Conservation (phyloP, 2,329 filamentous ascomycete genomes). For the Aspergillus sclerotialis region DNA sequence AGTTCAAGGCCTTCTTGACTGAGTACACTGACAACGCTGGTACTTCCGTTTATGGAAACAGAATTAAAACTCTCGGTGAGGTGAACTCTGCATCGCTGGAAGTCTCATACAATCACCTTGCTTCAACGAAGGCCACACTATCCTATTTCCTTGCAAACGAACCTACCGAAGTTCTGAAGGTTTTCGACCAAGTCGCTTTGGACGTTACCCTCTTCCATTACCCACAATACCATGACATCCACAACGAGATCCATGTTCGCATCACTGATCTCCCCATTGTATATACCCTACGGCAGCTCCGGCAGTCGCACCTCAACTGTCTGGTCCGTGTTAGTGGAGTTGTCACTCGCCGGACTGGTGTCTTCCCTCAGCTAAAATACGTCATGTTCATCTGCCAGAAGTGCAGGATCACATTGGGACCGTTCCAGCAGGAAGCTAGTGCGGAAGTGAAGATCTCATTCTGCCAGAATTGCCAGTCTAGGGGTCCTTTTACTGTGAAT, state of each 20-base stretch:
- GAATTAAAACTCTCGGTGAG: conserved; percentile 92
- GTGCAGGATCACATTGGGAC: conserved; percentile 83
- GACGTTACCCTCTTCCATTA: conserved; percentile 94
- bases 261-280: conserved; percentile 91
- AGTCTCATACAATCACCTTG: conserved; percentile 89
- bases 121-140: conserved; percentile 82
- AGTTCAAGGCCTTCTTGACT: conserved; percentile 96
- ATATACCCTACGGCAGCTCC: conserved; percentile 89
- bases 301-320: conserved; percentile 93
- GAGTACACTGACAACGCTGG: conserved; percentile 89
- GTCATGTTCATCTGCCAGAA: conserved; percentile 97
- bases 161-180: conserved; percentile 86
- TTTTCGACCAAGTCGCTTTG: conserved; percentile 95
- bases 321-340: conserved; percentile 91
- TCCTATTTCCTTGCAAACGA: conserved; percentile 96
- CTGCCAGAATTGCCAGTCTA: conserved; percentile 93
- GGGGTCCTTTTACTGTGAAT: conserved; percentile 90
- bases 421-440: conserved; percentile 95
- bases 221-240: conserved; percentile 94
- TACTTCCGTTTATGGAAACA: conserved; percentile 87
- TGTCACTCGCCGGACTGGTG: conserved; percentile 85
- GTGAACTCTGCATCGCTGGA: conserved; percentile 94
- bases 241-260: conserved; percentile 94
- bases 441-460: conserved; percentile 93
- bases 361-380: conserved; percentile 97